Conservation (phyloP, 2,329 filamentous ascomycete genomes). For the Fusarium sp. region DNA sequence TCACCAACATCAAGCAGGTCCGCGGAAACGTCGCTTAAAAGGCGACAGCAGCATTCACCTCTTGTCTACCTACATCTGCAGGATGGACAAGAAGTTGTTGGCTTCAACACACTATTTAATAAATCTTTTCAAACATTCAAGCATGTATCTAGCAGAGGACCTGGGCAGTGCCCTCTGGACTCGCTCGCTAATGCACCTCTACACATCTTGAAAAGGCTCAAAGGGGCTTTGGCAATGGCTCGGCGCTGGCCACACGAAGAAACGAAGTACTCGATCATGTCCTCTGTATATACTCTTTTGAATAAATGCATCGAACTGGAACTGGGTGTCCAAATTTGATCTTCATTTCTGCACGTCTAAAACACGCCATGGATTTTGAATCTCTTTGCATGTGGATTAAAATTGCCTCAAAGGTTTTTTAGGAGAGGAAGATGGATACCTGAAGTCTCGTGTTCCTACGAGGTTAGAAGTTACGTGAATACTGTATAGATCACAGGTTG, state of each 20-base stretch:
- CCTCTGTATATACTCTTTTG: not conserved
- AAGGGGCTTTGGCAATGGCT: not conserved
- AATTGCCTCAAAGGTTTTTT: not conserved
- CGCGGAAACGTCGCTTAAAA: slow-evolving; percentile 53
- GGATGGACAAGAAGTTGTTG: not conserved
- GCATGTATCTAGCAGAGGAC: not conserved
- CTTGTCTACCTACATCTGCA: not conserved
- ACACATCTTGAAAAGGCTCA: not conserved
- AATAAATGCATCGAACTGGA: not conserved
- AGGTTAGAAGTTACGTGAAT: not conserved
- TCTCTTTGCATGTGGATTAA: not conserved
- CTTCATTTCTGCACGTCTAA: not conserved
- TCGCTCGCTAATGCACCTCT: not conserved
- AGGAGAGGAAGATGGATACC: not conserved
- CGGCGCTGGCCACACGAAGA: not conserved
- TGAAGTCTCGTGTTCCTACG: not conserved
- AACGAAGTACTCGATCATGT: not conserved
- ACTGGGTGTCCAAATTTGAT: not conserved
- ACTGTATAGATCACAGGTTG: not conserved
- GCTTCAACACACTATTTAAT: not conserved
- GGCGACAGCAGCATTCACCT: not conserved
- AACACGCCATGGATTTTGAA: not conserved
- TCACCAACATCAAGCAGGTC: slow-evolving; percentile 59
- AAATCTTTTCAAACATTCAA: not conserved
- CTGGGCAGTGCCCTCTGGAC: not conserved